Evolutionary conservation across 2,329 filamentous ascomycete genomes (phyloP).

Genomic region (Diaporthe destruens): DNA sequence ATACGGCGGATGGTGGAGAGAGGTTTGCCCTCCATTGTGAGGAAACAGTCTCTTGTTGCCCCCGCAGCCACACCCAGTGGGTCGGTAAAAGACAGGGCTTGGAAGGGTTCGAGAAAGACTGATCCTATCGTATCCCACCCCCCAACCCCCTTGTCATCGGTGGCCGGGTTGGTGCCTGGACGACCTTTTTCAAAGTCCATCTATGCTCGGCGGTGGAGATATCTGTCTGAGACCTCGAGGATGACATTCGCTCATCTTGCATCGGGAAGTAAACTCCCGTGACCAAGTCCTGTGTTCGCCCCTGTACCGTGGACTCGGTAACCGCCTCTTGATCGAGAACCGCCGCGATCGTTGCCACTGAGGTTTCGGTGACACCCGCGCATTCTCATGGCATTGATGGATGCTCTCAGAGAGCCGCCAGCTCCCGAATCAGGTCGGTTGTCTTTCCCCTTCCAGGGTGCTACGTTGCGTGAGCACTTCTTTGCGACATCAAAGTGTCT

Average conservation of each 20-base stretch:
- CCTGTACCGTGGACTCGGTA: constrained; percentile 33
- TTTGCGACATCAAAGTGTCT: background rate
- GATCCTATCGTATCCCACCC: constrained; percentile 4
- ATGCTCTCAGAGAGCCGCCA: background rate
- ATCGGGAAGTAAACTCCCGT: constrained; percentile 3
- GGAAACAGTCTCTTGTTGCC: constrained; percentile 11
- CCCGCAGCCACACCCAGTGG: constrained; percentile 32
- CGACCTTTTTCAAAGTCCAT: background rate
- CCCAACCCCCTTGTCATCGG: constrained; percentile 15
- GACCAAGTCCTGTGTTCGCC: constrained; percentile 10
- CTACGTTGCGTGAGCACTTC: background rate
- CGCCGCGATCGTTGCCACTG: constrained; percentile 1
- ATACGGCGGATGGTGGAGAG: constrained; percentile 27
- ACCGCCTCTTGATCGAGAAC: constrained; percentile 13
- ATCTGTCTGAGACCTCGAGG: constrained; percentile 28
- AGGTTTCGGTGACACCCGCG: constrained; percentile 15
- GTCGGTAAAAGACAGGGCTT: constrained; percentile 36
- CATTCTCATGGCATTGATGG: background rate
- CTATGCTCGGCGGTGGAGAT: constrained; percentile 23
- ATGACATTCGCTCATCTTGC: constrained; percentile 23
- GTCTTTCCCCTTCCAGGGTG: background rate
- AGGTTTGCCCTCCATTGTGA: constrained; percentile 5
- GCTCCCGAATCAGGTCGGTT: background rate
- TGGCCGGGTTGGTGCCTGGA: constrained; percentile 7
- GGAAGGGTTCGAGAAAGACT: constrained; percentile 22